Evolutionary conservation across 345 rosid genomes (phyloP), one percentile per base, ranked within the genome.

Genomic region (Boechera divaricarpa): DNA sequence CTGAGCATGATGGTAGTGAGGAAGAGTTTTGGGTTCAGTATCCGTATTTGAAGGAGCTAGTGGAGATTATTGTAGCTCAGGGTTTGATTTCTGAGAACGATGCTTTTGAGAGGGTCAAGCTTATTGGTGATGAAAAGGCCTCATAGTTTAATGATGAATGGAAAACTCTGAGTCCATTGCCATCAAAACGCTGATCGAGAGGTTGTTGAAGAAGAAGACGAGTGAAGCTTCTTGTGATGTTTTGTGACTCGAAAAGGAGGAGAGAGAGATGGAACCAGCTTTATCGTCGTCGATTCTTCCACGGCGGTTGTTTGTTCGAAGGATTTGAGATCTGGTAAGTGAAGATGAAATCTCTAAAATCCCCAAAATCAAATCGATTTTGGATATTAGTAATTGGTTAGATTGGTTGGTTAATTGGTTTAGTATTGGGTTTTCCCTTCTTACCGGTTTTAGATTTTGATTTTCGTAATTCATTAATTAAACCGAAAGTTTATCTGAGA

Each of bases 271-370:
- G 32, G 63, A 15, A 51, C 65, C n/a, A 15, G 29, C 3, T 69
- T 62, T 2, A 16, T 53, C 5, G 10, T 62, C 5, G 2, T 62
- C 11, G 67, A 28, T 1, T 41, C 33, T 61, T 67, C 67, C 6
- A 3, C 53, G 49, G 16, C 24, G 64, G 66, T 58, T 9, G 65
- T n/a, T 0, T 67, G 70, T 6, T 80, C 83, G 26, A 70, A 10
- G 16, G 77, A 56, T 53, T 52, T 24, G 58, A 70, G 80, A 7
- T 70, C 45, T 5, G 83, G 80, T 31, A 80, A 21, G 57, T 70
- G 79, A 7, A 70, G 78, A 63, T 16, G 16, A 16, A 16, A 16
- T 16, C 16, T 16, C 16, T 16, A 16, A 16, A 16, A 16, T 16
- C 16, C 16, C 16, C 16, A 16, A 16, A 16, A 16, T 16, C 16